Base-by-base conservation (phyloP, 441 rosid species). In the Capsella rubella region DNA sequence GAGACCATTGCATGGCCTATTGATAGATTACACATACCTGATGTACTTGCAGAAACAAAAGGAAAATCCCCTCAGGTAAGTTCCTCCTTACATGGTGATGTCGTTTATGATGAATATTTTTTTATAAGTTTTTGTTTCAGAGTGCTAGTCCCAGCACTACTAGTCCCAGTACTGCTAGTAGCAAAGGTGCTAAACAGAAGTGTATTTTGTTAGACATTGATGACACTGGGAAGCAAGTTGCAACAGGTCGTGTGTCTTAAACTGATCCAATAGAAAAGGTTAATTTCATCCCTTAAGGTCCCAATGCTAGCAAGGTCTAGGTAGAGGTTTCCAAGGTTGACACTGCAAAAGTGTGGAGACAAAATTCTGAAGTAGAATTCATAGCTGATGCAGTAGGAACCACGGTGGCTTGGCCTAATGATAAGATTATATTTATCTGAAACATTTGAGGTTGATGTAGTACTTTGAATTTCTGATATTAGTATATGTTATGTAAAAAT, bases 291-390 rank as follows among this genome's bases (percentile, higher is more conserved):
- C 51, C 63, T 5, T 21, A 1, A 21, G 21, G 21, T 21, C 1
- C 21, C 21, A 21, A 21, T 21, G 21, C 21, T 21, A 21, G 21
- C 21, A 31, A 55, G 18, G 40, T 55, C 1, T 55, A 40, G 60
- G 60, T 52, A 21, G 50, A 67, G 51, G 6, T 67, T 67, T 67
- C 61, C 0, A 40, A 66, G 60, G n/a, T 39, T 40, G 39, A 53
- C n/a, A 18, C 0, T 53, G 71, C 51, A 67, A 11, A 28, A 67
- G 71, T 67, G 51, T 67, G 61, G 61, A 39, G 61, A 40, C 9
- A 35, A 51, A 66, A 52, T 13, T 51, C n/a, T 51, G 50, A 66
- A 51, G 10, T 66, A 4, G 27, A 52, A 25, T 4, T 2, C 15
- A 66, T 65, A 12, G 21, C 8, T 35, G 32, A 50, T 65, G 60